These are phyloP conservation scores for Coemansia sp. DNA, from an alignment of 192 early-diverging fungal genomes.

Conservation along the genomic window DNA sequence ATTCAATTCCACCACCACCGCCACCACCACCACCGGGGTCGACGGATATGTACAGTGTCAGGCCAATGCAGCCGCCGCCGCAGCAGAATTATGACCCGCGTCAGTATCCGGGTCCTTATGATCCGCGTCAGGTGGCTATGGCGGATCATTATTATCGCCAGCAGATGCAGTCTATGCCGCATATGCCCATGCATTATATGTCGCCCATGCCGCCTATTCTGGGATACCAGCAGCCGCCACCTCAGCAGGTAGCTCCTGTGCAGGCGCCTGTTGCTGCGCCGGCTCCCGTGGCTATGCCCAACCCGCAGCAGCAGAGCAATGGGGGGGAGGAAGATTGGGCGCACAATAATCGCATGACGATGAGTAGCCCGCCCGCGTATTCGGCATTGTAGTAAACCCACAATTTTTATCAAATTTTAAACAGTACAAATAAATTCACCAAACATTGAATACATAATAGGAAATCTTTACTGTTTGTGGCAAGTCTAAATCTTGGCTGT, in stretches of 20 bases:
- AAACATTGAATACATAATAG: no score
- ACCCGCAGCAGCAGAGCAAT: neutral
- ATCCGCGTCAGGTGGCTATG: neutral
- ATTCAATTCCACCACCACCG: neutral
- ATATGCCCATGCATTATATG: neutral
- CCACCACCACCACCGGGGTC: neutral
- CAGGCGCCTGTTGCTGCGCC: neutral
- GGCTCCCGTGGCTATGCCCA: neutral
- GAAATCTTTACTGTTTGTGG: neutral
- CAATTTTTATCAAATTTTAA: neutral
- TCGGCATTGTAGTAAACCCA: neutral
- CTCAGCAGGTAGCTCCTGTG: no score
- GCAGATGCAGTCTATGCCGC: neutral
- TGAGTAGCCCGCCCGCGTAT: neutral
- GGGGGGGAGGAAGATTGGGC: neutral
- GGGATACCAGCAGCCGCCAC: neutral
- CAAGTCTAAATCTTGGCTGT: constrained; percentile 9
- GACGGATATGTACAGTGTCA: neutral
- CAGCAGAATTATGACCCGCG: neutral
- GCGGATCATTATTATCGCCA: neutral
- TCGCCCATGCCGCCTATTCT: neutral
- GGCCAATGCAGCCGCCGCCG: neutral
- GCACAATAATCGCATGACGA: neutral
- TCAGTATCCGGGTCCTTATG: neutral
- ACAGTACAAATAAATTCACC: neutral